These are phyloP conservation scores for Leccinellum albellum DNA, from an alignment of 768 basidiomycete genomes.

Conservation along the genomic window DNA sequence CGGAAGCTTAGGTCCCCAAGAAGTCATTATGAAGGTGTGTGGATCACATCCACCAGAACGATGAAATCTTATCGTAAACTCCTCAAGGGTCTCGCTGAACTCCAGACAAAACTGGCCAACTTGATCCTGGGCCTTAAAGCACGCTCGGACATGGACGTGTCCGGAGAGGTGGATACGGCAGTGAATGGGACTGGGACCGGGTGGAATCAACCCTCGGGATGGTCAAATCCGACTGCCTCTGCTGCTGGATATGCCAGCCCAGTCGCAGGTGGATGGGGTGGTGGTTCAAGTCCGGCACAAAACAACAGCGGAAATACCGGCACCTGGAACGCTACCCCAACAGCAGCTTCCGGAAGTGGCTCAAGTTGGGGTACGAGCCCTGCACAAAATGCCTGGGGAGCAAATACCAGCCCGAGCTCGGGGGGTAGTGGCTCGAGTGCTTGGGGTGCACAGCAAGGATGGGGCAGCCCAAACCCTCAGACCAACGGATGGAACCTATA, in stretches of 20 bases:
- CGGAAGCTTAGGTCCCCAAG: slow-evolving; percentile 83
- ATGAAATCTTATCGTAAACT: background rate
- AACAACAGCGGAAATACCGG: slow-evolving; percentile 17
- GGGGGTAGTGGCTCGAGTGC: slow-evolving; percentile 13
- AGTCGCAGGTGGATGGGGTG: slow-evolving; percentile 30
- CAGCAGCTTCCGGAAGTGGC: slow-evolving; percentile 24
- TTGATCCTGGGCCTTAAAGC: slow-evolving; percentile 72
- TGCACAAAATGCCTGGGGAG: slow-evolving; percentile 37
- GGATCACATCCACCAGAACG: background rate
- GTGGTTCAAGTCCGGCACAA: slow-evolving; percentile 24
- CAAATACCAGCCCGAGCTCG: slow-evolving; percentile 30
- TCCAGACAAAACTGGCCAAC: slow-evolving; percentile 78
- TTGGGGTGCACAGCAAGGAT: slow-evolving; percentile 40
- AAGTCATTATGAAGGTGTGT: slow-evolving; percentile 79
- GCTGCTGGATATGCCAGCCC: slow-evolving; percentile 33
- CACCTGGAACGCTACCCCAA: slow-evolving; percentile 24
- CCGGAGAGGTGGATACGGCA: slow-evolving; percentile 34
- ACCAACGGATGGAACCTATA: slow-evolving; percentile 53
- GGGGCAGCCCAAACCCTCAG: slow-evolving; percentile 47
- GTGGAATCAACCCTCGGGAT: slow-evolving; percentile 22
- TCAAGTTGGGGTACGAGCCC: slow-evolving; percentile 32
- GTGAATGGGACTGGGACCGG: slow-evolving; percentile 24
- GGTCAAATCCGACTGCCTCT: slow-evolving; percentile 29
- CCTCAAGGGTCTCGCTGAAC: slow-evolving; percentile 65
- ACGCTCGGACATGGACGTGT: slow-evolving; percentile 53